Conservation (phyloP, 164 flowering plant genomes). For the Pachysandra terminalis region DNA sequence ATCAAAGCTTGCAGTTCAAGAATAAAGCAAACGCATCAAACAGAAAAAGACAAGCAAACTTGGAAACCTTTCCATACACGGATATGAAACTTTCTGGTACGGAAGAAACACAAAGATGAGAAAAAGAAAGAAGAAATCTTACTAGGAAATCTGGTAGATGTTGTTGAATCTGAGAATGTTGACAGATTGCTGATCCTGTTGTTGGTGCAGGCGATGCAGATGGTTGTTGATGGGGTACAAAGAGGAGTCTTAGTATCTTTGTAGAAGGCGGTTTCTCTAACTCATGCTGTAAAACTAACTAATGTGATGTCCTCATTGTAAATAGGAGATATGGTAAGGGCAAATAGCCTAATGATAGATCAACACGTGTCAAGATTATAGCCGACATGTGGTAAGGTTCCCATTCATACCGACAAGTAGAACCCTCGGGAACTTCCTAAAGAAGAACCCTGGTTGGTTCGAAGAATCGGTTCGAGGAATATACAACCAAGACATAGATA, state of each 20-base stretch:
- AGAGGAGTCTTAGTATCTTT: constrained; percentile 48
- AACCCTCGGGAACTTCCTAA: too few species aligned
- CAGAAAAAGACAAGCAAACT: background rate
- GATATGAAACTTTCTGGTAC: constrained; percentile 2
- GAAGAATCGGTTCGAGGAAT: too few species aligned
- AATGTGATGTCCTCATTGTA: too few species aligned
- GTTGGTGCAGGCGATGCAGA: constrained; percentile 43
- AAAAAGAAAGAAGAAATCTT: constrained; percentile 4
- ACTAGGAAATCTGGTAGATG: constrained; percentile 47
- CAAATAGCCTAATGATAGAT: too few species aligned
- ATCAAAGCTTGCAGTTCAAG: constrained; percentile 90
- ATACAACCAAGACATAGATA: too few species aligned
- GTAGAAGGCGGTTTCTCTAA: constrained; percentile 47
- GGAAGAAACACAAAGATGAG: background rate
- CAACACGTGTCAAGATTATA: too few species aligned
- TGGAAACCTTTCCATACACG: constrained; percentile 1
- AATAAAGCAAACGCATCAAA: background rate
- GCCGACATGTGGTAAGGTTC: too few species aligned
- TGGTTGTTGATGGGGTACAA: constrained; percentile 27
- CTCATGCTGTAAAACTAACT: too few species aligned
- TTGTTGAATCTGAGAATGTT: constrained; percentile 41
- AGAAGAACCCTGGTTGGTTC: too few species aligned
- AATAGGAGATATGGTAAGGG: too few species aligned
- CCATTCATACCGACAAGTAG: too few species aligned
- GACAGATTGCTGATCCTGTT: constrained; percentile 38